Base-by-base conservation (phyloP, 2,329 filamentous ascomycete genomes). In the Botryotinia narcissicola region DNA sequence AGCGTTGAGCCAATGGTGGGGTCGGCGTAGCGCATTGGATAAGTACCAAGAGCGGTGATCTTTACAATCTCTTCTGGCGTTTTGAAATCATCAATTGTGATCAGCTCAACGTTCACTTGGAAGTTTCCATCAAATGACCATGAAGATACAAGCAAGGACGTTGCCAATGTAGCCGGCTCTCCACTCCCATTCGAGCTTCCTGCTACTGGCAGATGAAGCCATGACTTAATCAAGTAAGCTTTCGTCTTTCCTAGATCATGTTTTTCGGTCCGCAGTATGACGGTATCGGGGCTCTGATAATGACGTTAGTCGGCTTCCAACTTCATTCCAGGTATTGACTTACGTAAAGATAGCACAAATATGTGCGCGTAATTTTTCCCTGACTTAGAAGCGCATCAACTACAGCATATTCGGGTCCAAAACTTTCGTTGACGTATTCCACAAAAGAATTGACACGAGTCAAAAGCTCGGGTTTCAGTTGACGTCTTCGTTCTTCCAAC, bases 91-190 rank as follows among this genome's bases (percentile, higher is more conserved):
- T 72, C 71, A 46, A 72, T 48, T 18, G 48, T 48, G 10, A 72
- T 72, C 29, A 64, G 48, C 8, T 72, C 40, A 20, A 69, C 25
- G 3, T 60, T 37, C 37, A 69, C 71, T 59, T 72, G 62, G 40
- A 72, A 72, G 22, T 46, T 25, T 22, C 71, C 71, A 68, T 72
- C 71, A 29, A 72, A 72, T n/a, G 54, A 42, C 71, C 71, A 72
- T 10, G 71, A 72, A 54, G 71, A 72, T 40, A 72, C 71, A 12
- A 68, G 40, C 20, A 72, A 46, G 9, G 71, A 72, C 7, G 63
- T 40, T 37, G 22, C 10, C 40, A 44, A 48, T 5, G 42, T 22
- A 59, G 20, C 54, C 6, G 48, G n/a, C 37, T 68, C 62, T 40
- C 51, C 62, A 48, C 0, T n/a, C 1, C 9, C 37, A 35, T 46